These are phyloP conservation scores for Barnettozyma californica DNA, from an alignment of 805 yeast species.

Conservation along the genomic window DNA sequence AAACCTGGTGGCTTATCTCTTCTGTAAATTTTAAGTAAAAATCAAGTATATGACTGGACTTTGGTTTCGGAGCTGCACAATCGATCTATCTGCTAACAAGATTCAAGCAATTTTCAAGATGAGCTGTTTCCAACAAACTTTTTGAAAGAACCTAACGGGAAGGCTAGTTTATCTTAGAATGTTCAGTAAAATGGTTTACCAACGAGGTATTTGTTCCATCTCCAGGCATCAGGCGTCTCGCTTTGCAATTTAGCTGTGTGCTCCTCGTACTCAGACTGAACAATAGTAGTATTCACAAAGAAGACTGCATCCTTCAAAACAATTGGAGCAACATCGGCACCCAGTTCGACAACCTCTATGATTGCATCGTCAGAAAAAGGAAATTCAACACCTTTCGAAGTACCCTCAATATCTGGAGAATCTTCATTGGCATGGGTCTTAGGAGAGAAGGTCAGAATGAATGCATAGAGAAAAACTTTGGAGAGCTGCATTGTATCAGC, in stretches of 20 bases:
- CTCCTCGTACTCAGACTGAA: constrained; percentile 13
- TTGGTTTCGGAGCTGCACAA: no score
- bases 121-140: no score
- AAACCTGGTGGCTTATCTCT: no score
- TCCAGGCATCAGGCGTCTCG: constrained; percentile 22
- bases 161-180: no score
- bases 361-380: constrained; percentile 25
- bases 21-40: no score
- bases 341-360: constrained; percentile 21
- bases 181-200: constrained; percentile 19
- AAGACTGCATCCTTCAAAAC: constrained; percentile 21
- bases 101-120: no score
- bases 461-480: constrained; percentile 6
- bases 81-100: no score
- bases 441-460: constrained; percentile 10
- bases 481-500: constrained; percentile 15
- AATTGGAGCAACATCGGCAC: constrained; percentile 19
- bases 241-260: constrained; percentile 14
- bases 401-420: constrained; percentile 12
- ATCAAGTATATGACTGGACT: no score
- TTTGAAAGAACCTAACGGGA: no score
- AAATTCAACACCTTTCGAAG: constrained; percentile 20
- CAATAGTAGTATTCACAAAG: constrained; percentile 24
- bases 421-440: constrained; percentile 10
- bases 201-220: constrained; percentile 15